Base-by-base conservation (phyloP, 257 asterid species). In the Apocynum venetum region DNA sequence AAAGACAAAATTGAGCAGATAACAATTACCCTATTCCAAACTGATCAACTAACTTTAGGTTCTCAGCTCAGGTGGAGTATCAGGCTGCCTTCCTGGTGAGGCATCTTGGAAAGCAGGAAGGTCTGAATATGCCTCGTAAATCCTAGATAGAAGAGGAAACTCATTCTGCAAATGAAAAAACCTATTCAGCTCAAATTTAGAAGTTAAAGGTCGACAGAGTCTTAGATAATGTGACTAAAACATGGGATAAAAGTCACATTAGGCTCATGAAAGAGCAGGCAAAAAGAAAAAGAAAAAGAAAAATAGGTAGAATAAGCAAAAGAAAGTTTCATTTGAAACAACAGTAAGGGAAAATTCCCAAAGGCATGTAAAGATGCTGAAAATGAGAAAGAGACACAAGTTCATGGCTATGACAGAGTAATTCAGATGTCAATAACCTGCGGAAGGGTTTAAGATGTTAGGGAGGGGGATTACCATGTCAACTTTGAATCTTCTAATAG, bases 51-150 rank as follows among this genome's bases (percentile, higher is more conserved):
- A 52, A 43, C 52, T 55, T 73, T 44, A 73, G 49, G 47, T 19
- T 56, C 77, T 51, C 12, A 15, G 20, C 8, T 73, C 67, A 19
- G 84, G 83, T 6, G 90, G 89, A n/a, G 96, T 38, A 82, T 87
- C 96, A 53, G 89, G 89, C 79, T 90, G 96, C 63, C 83, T 90
- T 81, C 77, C 89, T 6, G 93, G 91, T 88, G 84, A 75, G 63
- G 92, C 93, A 77, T 77, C 86, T 66, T 60, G 78, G 73, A 89
- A 87, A 76, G 91, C 92, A 43, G 88, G 84, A 77, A 83, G 84
- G 83, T 81, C 83, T 41, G 67, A 75, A 82, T 89, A 89, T 52
- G 92, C 80, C 74, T 86, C 82, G 6, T 72, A 79, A 31, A 85
- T 48, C 88, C 81, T 87, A 8, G 77, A 75, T 60, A 89, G 83